Evolutionary conservation across 148 eudicot genomes (phyloP).

Genomic region (Rhododendron kiyosumense): DNA sequence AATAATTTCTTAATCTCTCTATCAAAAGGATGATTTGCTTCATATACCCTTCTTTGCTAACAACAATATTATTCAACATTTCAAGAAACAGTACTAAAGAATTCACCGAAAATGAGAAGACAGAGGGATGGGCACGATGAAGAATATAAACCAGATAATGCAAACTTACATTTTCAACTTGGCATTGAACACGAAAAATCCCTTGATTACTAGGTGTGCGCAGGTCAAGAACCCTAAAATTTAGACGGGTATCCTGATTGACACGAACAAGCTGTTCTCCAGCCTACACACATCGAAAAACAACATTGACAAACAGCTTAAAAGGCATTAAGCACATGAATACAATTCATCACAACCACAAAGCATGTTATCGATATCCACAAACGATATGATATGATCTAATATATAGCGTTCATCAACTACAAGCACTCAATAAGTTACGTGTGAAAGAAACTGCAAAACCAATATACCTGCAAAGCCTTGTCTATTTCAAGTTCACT

Average conservation of each 20-base stretch:
- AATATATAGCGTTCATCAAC: neutral
- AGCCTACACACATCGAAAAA: conserved; percentile 43
- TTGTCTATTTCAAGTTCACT: conserved; percentile 74
- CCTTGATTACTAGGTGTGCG: conserved; percentile 89
- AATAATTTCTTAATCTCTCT: neutral
- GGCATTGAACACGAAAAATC: conserved; percentile 63
- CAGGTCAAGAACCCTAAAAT: conserved; percentile 71
- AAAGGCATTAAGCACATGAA: neutral
- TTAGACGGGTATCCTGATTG: conserved; percentile 87
- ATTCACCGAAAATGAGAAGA: neutral
- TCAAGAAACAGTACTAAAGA: neutral
- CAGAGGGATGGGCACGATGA: neutral
- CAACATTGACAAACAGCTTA: neutral
- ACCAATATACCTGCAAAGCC: conserved; percentile 50
- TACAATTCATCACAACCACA: neutral
- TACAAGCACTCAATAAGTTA: neutral
- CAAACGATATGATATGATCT: neutral
- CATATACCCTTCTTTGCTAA: neutral
- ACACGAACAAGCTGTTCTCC: conserved; percentile 88
- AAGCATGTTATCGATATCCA: neutral
- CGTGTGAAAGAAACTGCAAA: neutral
- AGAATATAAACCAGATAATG: neutral
- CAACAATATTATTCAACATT: neutral
- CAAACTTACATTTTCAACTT: conserved; percentile 56
- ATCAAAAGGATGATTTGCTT: neutral